Base-by-base conservation (phyloP, 805 yeast genomes). In the Wickerhamiella musiphila region DNA sequence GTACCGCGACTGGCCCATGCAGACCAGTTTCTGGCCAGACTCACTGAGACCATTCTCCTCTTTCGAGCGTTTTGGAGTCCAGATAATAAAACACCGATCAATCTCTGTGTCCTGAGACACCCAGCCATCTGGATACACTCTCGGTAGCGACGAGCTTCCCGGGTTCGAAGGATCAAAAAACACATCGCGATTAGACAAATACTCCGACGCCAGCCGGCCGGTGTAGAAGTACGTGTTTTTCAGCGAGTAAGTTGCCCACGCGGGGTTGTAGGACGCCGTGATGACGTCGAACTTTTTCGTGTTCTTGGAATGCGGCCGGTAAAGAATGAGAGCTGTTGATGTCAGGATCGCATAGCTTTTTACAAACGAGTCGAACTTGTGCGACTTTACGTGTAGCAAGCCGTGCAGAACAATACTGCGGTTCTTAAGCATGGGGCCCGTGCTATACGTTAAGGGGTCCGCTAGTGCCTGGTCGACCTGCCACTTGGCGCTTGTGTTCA, bases 91-190 rank as follows among this genome's bases (percentile, higher is more conserved):
- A 40, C 90, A 71, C 31, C 93, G 59, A 18, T 68, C 55, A n/a
- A 62, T 43, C 41, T 79, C 90, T 29, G 73, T 78, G 45, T 86
- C 96, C 6, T 70, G 60, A 2, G 92, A 75, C 40, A 63, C 66
- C 82, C 92, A 77, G 0, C 94, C 94, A 52, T 83, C 93, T 2
- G 65, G 54, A 47, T 78, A 83, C 0, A 76, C 58, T 22, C 92
- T 57, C 0, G 95, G 93, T 19, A 77, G 48, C 0, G 73, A 54
- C 29, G 65, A 62, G 4, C 60, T 62, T 0, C 75, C 78, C 0
- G 78, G 75, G 35, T 63, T 53, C 14, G 53, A 48, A 3, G 57
- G 56, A 35, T 71, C 70, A 28, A 61, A 53, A 17, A 61, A 64
- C 15, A 49, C 54, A 31, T 59, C 65, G 9, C 68, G 52, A 8